Evolutionary conservation across 208 protist genomes (phyloP).

Genomic region (Phytomonas serpens): DNA sequence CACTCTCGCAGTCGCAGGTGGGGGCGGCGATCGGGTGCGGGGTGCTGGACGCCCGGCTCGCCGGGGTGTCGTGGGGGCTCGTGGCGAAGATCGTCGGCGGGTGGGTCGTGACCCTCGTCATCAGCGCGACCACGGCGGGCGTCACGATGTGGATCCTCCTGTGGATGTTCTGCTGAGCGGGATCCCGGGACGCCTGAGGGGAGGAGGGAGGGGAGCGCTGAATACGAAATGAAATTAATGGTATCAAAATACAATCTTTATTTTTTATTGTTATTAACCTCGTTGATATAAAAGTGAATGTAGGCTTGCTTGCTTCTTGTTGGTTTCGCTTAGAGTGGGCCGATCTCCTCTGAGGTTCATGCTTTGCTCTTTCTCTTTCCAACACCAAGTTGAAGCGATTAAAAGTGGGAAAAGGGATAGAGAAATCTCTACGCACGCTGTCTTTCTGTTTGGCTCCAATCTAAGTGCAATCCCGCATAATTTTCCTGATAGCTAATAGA

Average conservation of each 20-base stretch:
- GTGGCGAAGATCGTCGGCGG: conserved; percentile 66
- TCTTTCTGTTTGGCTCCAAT: background rate
- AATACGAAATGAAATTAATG: background rate
- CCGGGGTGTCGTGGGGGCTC: conserved; percentile 56
- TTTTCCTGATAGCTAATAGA: background rate
- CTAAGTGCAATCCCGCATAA: background rate
- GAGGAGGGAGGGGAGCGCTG: background rate
- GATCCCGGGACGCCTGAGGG: too few species aligned
- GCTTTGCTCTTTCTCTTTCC: background rate
- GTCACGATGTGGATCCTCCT: conserved; percentile 33
- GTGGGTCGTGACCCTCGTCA: conserved; percentile 69
- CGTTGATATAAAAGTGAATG: background rate
- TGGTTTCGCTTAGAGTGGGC: background rate
- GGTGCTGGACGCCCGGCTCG: conserved; percentile 46
- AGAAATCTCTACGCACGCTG: background rate
- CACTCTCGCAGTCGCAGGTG: conserved; percentile 72
- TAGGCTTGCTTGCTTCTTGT: background rate
- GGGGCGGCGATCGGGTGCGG: conserved; percentile 75
- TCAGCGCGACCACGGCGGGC: conserved; percentile 56
- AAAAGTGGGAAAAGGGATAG: background rate
- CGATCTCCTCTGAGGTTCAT: background rate
- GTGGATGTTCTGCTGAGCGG: conserved; percentile 27
- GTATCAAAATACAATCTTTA: background rate
- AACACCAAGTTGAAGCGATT: background rate
- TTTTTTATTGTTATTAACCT: background rate